Evolutionary conservation across 2,329 filamentous ascomycete genomes (phyloP), one percentile per base, ranked within the genome.

Genomic region (Colletotrichum echinochloae): DNA sequence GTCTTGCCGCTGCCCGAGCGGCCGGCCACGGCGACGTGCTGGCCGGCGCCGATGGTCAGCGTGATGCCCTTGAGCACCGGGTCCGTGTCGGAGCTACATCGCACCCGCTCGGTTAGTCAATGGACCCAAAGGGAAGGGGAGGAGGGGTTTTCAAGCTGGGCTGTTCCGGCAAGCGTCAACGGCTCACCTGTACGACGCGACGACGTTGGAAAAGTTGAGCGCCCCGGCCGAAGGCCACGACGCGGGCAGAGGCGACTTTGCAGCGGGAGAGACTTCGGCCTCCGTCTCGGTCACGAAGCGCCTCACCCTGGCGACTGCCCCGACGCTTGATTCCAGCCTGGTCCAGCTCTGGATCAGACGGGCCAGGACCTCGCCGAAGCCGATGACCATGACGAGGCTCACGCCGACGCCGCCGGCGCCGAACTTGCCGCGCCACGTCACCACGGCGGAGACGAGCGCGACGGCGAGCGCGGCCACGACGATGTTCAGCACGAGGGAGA

Each of bases 371-470:
- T 60, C 56, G 8, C 39, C 60, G 52, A 71, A 71, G 6, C 69
- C 54, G n/a, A 65, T 69, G 23, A 71, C 52, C 59, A 69, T 71
- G 3, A 71, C 52, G 2, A 71, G 49, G 46, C 66, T 71, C 1
- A 71, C 69, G 6, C 69, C 79, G 72, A 70, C 79, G 79, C 39
- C 72, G 72, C 37, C 77, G 67, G 55, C 73, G 65, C 65, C 79
- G 77, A 39, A 76, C 74, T 20, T 64, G 54, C 48, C 76, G 72
- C n/a, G 79, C 60, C 28, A 79, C 57, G 26, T 66, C 48, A 54
- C 72, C 16, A 56, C 70, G 0, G 37, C 48, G 0, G 9, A 12
- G 26, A 71, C 65, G 1, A 71, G 54, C 0, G 55, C 20, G 1
- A 69, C 68, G 11, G 65, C 68, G 1, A 71, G 20, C 0, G 30